phyloP scores from a whole-genome alignment of 2,329 filamentous ascomycete genomes.

The Aspergillus spinulosporus region DNA sequence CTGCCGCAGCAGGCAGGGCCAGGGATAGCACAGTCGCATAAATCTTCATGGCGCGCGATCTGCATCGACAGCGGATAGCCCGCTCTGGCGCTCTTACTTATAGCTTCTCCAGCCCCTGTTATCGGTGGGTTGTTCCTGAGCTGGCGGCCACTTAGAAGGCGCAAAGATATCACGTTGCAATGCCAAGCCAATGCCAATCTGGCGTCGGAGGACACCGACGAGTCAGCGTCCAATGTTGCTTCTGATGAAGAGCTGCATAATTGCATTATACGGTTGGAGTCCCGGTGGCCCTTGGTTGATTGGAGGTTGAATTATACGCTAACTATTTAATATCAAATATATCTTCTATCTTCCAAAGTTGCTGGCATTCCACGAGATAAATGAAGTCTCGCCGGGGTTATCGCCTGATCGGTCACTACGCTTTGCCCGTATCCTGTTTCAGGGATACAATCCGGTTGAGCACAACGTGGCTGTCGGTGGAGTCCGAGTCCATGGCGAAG shows the following conservation, averaged over 20 bases:
- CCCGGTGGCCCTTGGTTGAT: neutral
- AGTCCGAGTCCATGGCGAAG: conserved; percentile 68
- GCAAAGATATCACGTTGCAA: conserved; percentile 13
- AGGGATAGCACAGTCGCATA: conserved; percentile 3
- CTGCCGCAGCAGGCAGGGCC: conserved; percentile 27
- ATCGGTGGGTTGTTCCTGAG: neutral
- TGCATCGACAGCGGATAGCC: neutral
- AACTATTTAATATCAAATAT: conserved; percentile 4
- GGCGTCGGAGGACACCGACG: conserved; percentile 2
- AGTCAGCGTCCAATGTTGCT: neutral
- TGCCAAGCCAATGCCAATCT: conserved; percentile 11
- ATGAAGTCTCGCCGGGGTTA: neutral
- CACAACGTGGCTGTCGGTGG: conserved; percentile 74
- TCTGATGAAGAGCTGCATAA: conserved; percentile 4
- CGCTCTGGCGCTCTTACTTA: neutral
- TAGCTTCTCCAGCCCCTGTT: conserved; percentile 1
- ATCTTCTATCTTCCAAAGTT: neutral
- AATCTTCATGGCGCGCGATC: conserved; percentile 12
- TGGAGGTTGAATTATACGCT: conserved; percentile 4
- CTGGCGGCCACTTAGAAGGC: conserved; percentile 6
- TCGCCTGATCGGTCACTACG: conserved; percentile 1
- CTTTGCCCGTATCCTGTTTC: conserved; percentile 61
- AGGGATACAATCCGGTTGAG: conserved; percentile 89
- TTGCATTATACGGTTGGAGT: neutral
- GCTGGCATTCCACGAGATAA: neutral